Evolutionary conservation across 257 asterid species (phyloP), one percentile per base, ranked within the genome.

Genomic region (Solanum sejunctum): DNA sequence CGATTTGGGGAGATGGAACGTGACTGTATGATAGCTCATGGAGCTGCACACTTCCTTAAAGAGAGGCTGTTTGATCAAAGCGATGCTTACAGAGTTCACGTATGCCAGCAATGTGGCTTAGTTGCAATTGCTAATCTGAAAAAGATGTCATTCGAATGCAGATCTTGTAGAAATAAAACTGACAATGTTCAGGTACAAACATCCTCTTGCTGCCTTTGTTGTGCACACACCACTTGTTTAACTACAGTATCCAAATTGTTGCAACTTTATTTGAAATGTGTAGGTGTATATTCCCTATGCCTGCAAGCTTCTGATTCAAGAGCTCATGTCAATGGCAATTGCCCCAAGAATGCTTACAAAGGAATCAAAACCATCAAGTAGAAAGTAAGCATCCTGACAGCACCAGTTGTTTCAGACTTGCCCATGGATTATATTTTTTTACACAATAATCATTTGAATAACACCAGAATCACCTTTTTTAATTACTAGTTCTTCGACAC

Each of bases 271-370:
- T 15, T 39, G 60, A 77, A 36, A 26, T 78, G 15, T 84, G 86
- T 93, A 95, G 99, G 97, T 95, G 51, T 92, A 95, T 85, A 92
- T 96, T 85, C 99, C 99, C 12, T 96, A 96, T 88, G 98, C 99
- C 10, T 96, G 98, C 84, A 96, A 96, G 90, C 92, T 96, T 61
- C 91, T 96, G 69, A 93, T 96, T 90, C 99, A 96, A 86, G 99
- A 96, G 91, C 97, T 96, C 12, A 95, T 96, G 98, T 77, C 99
- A 12, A 96, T 95, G 99, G 99, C 99, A 21, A 93, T 96, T 72
- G 99, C 99, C 60, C 99, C 99, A 11, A 91, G 99, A 87, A 93
- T 95, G 99, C 91, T 96, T 2, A 96, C 97, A 10, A 96, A 91
- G 92, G 99, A 95, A 85, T 88, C 91, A 13, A 91, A 92, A 80